Evolutionary conservation across 352 stramenopile species (phyloP).

Genomic region (Pythium oligandrum): DNA sequence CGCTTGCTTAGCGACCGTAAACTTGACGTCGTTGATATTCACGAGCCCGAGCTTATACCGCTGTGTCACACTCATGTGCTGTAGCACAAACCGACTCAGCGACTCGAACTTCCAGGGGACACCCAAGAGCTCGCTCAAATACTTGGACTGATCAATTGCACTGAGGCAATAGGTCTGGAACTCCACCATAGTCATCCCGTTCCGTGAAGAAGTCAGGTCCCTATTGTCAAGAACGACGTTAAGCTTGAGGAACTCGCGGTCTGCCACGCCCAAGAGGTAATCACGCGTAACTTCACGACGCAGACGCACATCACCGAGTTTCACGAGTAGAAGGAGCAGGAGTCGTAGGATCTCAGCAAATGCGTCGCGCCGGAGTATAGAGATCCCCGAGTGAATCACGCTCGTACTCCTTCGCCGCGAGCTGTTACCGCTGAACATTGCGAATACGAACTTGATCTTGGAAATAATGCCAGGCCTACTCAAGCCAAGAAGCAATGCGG

Average conservation of each 20-base stretch:
- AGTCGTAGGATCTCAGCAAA: conserved; percentile 48
- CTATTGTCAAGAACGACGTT: conserved; percentile 18
- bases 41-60: conserved; percentile 87
- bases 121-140: conserved; percentile 56
- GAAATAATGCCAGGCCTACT: conserved; percentile 35
- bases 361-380: conserved; percentile 33
- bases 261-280: conserved; percentile 35
- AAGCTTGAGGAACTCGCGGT: conserved; percentile 65
- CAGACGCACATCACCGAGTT: conserved; percentile 52
- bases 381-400: conserved; percentile 11
- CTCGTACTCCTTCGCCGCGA: neutral
- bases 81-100: conserved; percentile 78
- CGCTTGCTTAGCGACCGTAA: conserved; percentile 50
- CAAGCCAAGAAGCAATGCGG: conserved; percentile 50
- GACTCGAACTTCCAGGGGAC: conserved; percentile 73
- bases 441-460: conserved; percentile 76
- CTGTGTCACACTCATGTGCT: conserved; percentile 80
- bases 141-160: conserved; percentile 54
- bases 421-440: conserved; percentile 43
- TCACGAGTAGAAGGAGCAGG: conserved; percentile 43
- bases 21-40: conserved; percentile 88
- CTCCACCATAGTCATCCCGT: conserved; percentile 77
- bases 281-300: conserved; percentile 29
- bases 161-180: conserved; percentile 63
- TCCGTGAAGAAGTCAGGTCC: conserved; percentile 6